Base-by-base conservation (phyloP, 2,329 filamentous ascomycete species). In the Cyclaneusma minus region DNA sequence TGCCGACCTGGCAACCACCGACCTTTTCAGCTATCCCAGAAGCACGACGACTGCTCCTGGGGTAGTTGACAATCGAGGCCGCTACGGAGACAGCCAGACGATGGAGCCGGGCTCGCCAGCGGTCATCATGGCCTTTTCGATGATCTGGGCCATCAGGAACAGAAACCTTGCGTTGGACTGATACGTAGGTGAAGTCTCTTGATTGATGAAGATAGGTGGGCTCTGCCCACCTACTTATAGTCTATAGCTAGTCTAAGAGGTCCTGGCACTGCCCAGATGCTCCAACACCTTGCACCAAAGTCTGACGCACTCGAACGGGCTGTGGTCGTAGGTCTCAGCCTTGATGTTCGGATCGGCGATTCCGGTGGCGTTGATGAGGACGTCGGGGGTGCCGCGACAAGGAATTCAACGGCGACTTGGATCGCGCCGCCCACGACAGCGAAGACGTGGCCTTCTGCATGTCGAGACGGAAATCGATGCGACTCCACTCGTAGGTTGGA, bases 11-110 rank as follows among this genome's bases (percentile, higher is more conserved):
- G 38, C 82, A 66, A 19, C 83, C 76, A 41, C 72, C 79, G 10
- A 79, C 77, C 65, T 85, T 85, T 53, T 74, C 81, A 16, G 78
- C 77, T 45, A 85, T 85, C n/a, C n/a, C n/a, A n/a, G n/a, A n/a
- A n/a, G 67, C 85, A 87, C 54, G 74, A 80, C 24, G 63, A 71
- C 56, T 85, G 79, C 57, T 83, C 75, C 55, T 85, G 79, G 79
- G 80, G 59, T 74, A 84, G 68, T 87, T 87, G 64, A 84, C 80
- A 37, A 87, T 71, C 55, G 71, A 69, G 38, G 79, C 81, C 25
- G 76, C 82, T 79, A 87, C 84, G 43, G 74, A 81, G 17, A 76
- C 77, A 28, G 84, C 69, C 34, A 83, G 68, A 85, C 63, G 45
- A 85, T 77, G 43, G 67, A 75, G 21, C 79, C 79, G 8, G 72